A percentile compares a stretch with the other conserved stretches of the same genome.
Evolutionary conservation across 2,329 filamentous ascomycete species (phyloP).

Genomic region (Penicillium polonicum): DNA sequence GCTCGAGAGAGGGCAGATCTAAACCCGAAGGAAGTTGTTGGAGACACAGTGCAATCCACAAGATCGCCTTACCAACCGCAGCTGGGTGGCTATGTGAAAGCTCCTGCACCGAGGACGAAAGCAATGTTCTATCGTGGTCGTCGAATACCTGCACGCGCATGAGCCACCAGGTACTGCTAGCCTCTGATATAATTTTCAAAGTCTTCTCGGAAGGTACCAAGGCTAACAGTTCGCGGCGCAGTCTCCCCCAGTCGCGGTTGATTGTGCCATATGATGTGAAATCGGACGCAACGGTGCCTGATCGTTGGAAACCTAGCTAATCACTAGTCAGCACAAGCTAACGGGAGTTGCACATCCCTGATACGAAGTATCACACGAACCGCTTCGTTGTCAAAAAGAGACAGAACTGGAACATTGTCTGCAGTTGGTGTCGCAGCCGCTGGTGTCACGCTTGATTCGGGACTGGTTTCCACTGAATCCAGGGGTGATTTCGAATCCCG

Average conservation of each 20-base stretch:
- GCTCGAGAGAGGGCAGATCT: not conserved
- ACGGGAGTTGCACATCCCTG: no score
- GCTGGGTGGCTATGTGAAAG: conserved; percentile 5
- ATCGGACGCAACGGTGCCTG: not conserved
- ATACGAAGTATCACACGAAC: not conserved
- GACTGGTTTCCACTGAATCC: not conserved
- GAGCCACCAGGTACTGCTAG: conserved; percentile 13
- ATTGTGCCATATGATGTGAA: not conserved
- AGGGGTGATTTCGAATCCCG: not conserved
- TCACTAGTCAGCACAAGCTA: not conserved
- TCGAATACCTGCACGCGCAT: conserved; percentile 5
- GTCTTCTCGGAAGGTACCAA: conserved; percentile 4
- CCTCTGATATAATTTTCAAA: conserved; percentile 5
- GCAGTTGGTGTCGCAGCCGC: conserved; percentile 2
- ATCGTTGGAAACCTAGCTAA: conserved; percentile 8
- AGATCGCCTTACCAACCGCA: conserved; percentile 5
- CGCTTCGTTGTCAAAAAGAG: conserved; percentile 10
- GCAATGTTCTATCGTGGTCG: conserved; percentile 3
- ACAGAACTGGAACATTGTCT: conserved; percentile 12
- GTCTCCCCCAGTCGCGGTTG: not conserved
- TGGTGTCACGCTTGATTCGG: conserved; percentile 1
- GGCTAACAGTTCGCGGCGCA: conserved; percentile 4
- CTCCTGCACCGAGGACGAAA: not conserved
- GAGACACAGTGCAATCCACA: conserved; percentile 11
- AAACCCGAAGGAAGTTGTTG: conserved; percentile 12